A percentile compares a stretch with the other conserved stretches of the same genome.
Conservation (phyloP, 75 land plant genomes). For the Picea sitchensis region DNA sequence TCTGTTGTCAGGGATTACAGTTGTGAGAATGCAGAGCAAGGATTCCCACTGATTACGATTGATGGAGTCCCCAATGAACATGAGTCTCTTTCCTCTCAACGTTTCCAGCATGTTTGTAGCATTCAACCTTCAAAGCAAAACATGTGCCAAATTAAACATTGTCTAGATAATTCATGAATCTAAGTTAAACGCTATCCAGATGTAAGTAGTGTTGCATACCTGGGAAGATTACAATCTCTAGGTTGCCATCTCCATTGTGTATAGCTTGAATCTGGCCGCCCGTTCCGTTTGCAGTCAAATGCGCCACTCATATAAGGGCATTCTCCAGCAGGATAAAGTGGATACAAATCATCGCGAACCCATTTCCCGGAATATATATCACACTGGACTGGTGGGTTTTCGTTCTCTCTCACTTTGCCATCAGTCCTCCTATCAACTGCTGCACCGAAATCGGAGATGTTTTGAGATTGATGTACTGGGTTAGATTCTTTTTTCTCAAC, state of each 20-base stretch:
- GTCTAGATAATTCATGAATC: too few relatives aligned
- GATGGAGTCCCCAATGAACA: conserved; percentile 37
- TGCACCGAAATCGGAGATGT: too few relatives aligned
- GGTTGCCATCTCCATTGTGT: conserved; percentile 58
- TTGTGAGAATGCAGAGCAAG: conserved; percentile 35
- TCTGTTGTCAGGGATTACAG: conserved; percentile 16
- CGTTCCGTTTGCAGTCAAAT: conserved; percentile 41
- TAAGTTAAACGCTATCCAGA: too few relatives aligned
- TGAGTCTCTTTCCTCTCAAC: conserved; percentile 21
- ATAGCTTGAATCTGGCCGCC: conserved; percentile 35
- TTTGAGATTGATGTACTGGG: too few relatives aligned
- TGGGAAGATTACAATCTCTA: conserved; percentile 34
- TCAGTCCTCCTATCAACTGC: too few relatives aligned
- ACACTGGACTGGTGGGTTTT: conserved; percentile 13
- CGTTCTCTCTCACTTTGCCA: background rate
- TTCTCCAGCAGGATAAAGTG: conserved; percentile 24
- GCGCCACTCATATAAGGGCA: conserved; percentile 42
- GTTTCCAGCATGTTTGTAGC: conserved; percentile 33
- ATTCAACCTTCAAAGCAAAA: conserved; percentile 22
- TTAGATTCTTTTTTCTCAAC: too few relatives aligned
- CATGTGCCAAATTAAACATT: too few relatives aligned
- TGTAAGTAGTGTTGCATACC: conserved; percentile 20
- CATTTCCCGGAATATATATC: conserved; percentile 43
- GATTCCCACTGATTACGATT: conserved; percentile 48
- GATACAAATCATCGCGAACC: conserved; percentile 39